Conservation (phyloP, 2,329 filamentous ascomycete genomes). For the Magnaporthiopsis poae region DNA sequence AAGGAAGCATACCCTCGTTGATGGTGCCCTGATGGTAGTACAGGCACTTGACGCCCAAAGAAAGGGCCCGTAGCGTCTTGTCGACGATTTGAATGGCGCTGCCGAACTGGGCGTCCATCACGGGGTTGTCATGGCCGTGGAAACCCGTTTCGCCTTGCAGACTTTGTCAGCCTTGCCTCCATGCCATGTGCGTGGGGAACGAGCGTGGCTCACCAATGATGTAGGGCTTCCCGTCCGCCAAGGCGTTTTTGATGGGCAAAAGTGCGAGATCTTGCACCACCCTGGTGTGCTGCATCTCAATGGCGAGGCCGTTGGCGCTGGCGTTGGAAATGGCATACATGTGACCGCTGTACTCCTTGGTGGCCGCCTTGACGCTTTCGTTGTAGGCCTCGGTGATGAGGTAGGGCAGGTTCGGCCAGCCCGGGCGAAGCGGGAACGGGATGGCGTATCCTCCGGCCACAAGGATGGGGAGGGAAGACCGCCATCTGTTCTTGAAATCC, state of each 20-base stretch:
- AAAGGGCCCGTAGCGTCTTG: constrained; percentile 28
- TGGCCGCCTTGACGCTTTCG: constrained; percentile 23
- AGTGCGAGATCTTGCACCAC: constrained; percentile 29
- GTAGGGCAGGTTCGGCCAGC: too few relatives aligned
- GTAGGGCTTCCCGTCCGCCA: constrained; percentile 30
- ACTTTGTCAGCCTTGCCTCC: neutral
- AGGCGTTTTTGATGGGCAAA: constrained; percentile 30
- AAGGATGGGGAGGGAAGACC: too few relatives aligned
- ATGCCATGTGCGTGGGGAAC: constrained; percentile 15
- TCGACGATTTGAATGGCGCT: constrained; percentile 43
- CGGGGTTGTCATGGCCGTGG: constrained; percentile 28
- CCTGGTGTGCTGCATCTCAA: constrained; percentile 34
- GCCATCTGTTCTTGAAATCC: too few relatives aligned
- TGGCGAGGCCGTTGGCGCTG: constrained; percentile 30
- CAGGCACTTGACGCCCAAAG: constrained; percentile 27
- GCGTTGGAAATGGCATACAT: constrained; percentile 40
- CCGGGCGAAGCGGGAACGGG: too few relatives aligned
- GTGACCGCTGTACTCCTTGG: constrained; percentile 28
- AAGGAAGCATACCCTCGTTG: constrained; percentile 30
- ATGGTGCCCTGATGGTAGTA: constrained; percentile 46
- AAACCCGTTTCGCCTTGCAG: constrained; percentile 15
- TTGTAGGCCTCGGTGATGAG: constrained; percentile 19
- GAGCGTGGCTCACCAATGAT: constrained; percentile 43
- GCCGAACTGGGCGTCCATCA: constrained; percentile 35
- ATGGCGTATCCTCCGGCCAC: too few relatives aligned